These are phyloP conservation scores for Aspergillus arachidicola DNA, from an alignment of 2,329 filamentous ascomycete species.

Conservation along the genomic window DNA sequence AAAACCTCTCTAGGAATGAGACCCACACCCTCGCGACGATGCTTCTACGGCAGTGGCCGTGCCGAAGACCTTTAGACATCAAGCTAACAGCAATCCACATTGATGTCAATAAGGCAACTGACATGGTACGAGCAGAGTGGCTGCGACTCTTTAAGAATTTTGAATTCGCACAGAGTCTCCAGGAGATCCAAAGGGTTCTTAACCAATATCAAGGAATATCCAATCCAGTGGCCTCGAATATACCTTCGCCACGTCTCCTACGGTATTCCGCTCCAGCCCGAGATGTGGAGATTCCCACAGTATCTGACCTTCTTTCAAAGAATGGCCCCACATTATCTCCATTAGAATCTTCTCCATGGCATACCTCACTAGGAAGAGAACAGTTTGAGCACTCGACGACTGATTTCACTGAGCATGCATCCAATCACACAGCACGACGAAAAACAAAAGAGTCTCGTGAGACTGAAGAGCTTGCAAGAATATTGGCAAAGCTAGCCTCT, in stretches of 20 bases:
- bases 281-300: not conserved
- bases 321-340: not conserved
- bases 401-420: not conserved
- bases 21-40: not conserved
- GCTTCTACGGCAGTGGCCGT: not conserved
- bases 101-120: not conserved
- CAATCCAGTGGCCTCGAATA: not conserved
- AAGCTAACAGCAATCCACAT: not conserved
- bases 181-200: not conserved
- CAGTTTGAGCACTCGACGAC: not conserved
- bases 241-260: not conserved
- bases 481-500: not conserved
- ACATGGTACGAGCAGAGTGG: not conserved
- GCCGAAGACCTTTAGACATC: not conserved
- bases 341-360: not conserved
- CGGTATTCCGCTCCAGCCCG: not conserved
- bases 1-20: not conserved
- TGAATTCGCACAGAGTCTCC: not conserved
- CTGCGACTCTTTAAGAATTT: not conserved
- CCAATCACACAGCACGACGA: not conserved
- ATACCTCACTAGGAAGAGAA: not conserved
- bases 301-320: not conserved
- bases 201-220: not conserved
- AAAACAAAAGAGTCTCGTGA: not conserved
- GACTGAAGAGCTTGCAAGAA: not conserved